Percentiles rank a stretch among this genome's conserved stretches.
Evolutionary conservation across 805 yeast species (phyloP).

Genomic region (Wickerhamomyces subpelliculosus): DNA sequence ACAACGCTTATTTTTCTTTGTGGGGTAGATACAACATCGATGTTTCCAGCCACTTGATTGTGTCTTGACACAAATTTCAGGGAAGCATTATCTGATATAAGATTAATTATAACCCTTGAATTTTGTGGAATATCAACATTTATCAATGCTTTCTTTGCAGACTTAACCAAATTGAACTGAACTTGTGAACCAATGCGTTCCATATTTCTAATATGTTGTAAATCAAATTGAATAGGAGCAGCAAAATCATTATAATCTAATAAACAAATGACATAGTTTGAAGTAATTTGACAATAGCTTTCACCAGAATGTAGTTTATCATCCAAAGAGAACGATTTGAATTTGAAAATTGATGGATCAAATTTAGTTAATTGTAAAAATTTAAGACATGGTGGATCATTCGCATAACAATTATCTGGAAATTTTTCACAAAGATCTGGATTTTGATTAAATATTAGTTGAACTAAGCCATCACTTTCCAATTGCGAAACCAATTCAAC

Average conservation of each 20-base stretch:
- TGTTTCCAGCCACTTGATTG: too few relatives aligned
- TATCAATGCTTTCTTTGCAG: constrained; percentile 10
- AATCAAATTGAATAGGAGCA: constrained; percentile 16
- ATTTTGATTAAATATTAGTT: not conserved
- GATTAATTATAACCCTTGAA: too few relatives aligned
- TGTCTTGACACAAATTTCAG: not conserved
- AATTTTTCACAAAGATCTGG: not conserved
- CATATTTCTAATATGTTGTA: constrained; percentile 3
- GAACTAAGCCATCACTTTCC: not conserved
- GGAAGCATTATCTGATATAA: too few relatives aligned
- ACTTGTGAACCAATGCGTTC: not conserved
- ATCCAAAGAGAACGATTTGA: constrained; percentile 5
- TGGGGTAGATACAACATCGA: constrained; percentile 5
- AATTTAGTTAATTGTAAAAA: constrained; percentile 7
- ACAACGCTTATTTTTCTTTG: constrained; percentile 29
- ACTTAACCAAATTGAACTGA: constrained; percentile 2
- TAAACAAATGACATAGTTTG: constrained; percentile 6
- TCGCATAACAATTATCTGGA: constrained; percentile 10
- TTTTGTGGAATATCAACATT: constrained; percentile 3
- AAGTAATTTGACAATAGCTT: constrained; percentile 11
- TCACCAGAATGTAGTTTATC: constrained; percentile 1
- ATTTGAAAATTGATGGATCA: constrained; percentile 4
- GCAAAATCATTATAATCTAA: constrained; percentile 12
- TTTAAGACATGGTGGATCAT: constrained; percentile 10
- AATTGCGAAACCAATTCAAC: constrained; percentile 18